Base-by-base conservation (phyloP, 345 rosid species). In the Euphorbia pulcherrima region DNA sequence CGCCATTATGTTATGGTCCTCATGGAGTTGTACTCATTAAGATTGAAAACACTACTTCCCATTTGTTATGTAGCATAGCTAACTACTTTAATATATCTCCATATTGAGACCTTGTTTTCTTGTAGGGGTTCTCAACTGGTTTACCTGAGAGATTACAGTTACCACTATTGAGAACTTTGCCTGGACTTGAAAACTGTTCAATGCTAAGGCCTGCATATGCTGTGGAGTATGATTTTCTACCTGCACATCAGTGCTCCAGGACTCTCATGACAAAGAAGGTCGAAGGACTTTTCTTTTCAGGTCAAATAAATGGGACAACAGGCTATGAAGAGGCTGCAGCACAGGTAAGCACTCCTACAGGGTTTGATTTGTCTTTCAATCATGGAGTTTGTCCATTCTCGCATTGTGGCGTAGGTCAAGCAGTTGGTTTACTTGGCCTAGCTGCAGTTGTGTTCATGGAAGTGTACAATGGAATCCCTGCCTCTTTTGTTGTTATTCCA, bases 271-370 rank as follows among this genome's bases (percentile, higher is more conserved):
- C 98, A 14, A 93, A 90, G 81, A 87, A 84, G 56, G 74, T 93
- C 21, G 91, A 87, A 66, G 98, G 98, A 30, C 94, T 93, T 78
- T 93, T 93, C 87, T 90, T 93, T 75, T 93, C 98, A 75, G 98
- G 98, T 80, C 98, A 90, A 81, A 93, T 93, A 77, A 93, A 93
- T 64, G 98, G 98, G 74, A 93, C 98, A 47, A 93, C 98, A 35
- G 97, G 98, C 71, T 93, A 93, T 77, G 98, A 93, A 84, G 98
- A 90, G 77, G 98, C 98, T 84, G 98, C 98, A n/a, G 94, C 98
- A 18, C 98, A 93, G 96, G 98, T 93, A 35, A 60, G 59, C 54
- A 35, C 57, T 70, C 44, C 70, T 73, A 28, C 20, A 39, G 35
- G 29, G 28, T 41, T n/a, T 21, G 7, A 51, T 58, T 70, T 52